Base-by-base conservation (phyloP, 177 flowering plant species). In the Telopea speciosissima region DNA sequence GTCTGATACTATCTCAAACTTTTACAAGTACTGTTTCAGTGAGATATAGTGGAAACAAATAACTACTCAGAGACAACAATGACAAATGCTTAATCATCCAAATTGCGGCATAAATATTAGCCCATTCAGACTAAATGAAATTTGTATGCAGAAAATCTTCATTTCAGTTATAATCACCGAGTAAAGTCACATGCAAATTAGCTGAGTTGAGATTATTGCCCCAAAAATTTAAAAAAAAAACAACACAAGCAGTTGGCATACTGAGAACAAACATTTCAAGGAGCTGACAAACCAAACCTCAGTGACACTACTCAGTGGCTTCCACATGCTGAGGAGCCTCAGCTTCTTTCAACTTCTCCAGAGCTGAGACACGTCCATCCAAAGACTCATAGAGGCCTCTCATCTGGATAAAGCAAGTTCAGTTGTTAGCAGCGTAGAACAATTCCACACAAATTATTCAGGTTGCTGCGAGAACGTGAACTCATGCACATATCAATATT, bases 271-370 rank as follows among this genome's bases (percentile, higher is more conserved):
- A 22, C 23, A 63, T 42, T 42, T 26, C 74, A 66, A 56, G 65
- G 23, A 8, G 21, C 44, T 24, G 45, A 22, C 68, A 49, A 28
- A 66, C 63, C 62, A 21, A 52, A 54, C 70, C 40, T 49, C 62
- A 19, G 40, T 22, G 67, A 31, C 69, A 44, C 68, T 84, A 85
- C 42, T 86, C 86, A 23, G 90, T 45, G 49, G 85, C 79, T 59
- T 84, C 88, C 63, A 74, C 80, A 23, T 75, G 85, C 67, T 79
- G 69, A 45, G 83, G 49, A 62, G 78, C 77, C 63, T 87, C 86
- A 63, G 25, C 73, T 63, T 80, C 84, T 79, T 84, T 85, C 72
- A 81, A 76, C 61, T 81, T 85, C 74, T 90, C 96, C 76, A 90
- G 66, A 26, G 85, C 78, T 49, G 87, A 80, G 67, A 90, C 80